phyloP scores from a whole-genome alignment of 495 filamentous ascomycete genomes.

The Penicillium manginii region DNA sequence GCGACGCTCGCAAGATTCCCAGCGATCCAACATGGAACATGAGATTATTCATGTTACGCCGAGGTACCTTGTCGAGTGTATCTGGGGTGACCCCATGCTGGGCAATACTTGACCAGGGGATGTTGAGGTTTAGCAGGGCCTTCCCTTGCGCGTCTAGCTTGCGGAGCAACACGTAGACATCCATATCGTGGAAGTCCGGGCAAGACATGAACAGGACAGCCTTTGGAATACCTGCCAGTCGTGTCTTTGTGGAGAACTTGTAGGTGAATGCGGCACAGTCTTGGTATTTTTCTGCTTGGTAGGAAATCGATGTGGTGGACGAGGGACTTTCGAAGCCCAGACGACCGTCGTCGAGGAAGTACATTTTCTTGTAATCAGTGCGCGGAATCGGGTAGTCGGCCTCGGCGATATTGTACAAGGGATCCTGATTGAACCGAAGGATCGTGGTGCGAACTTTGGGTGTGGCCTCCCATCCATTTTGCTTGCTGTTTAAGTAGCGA shows the following conservation, averaged over 20 bases:
- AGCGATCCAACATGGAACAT: constrained; percentile 30
- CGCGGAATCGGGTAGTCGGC: background rate
- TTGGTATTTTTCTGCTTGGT: background rate
- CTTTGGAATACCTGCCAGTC: constrained; percentile 36
- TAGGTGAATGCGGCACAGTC: constrained; percentile 20
- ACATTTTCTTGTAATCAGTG: constrained; percentile 3
- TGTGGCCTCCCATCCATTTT: constrained; percentile 33
- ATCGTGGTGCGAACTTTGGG: constrained; percentile 31
- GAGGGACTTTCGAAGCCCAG: background rate
- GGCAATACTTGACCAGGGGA: constrained; percentile 19
- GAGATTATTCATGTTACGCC: constrained; percentile 8
- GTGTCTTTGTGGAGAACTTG: constrained; percentile 26
- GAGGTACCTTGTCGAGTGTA: background rate
- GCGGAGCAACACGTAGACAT: constrained; percentile 37
- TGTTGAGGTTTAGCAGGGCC: constrained; percentile 28
- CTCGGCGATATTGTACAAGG: constrained; percentile 1
- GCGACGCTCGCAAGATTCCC: constrained; percentile 36
- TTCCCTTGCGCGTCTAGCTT: constrained; percentile 34
- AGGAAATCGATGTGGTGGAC: background rate
- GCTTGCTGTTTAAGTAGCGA: background rate
- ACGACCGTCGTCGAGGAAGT: background rate
- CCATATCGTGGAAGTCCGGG: constrained; percentile 36
- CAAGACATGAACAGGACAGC: constrained; percentile 39
- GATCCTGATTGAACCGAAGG: constrained; percentile 7
- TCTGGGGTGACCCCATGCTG: background rate